Evolutionary conservation across 176 grass and related monocot species (phyloP).

Genomic region (Triticum monococcum): DNA sequence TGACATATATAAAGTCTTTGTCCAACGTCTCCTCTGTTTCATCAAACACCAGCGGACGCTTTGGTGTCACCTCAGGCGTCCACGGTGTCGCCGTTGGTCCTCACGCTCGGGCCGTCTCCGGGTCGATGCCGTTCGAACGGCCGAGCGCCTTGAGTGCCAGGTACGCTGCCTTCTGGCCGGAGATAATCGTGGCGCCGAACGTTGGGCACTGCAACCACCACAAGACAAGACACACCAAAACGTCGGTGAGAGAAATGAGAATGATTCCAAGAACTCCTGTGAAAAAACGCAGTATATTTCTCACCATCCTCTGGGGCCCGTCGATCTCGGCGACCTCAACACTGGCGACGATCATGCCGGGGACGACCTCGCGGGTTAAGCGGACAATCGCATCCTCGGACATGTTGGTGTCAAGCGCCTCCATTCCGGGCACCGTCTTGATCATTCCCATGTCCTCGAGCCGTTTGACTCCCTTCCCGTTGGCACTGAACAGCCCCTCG

Average conservation of each 20-base stretch:
- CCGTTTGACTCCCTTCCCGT: slow-evolving; percentile 59
- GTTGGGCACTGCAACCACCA: slow-evolving; percentile 66
- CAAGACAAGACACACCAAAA: background rate
- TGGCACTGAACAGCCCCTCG: slow-evolving; percentile 83
- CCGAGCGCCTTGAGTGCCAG: slow-evolving; percentile 82
- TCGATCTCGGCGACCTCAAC: slow-evolving; percentile 99
- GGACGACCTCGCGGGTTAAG: slow-evolving; percentile 84
- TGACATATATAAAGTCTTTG: background rate
- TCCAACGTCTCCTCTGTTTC: background rate
- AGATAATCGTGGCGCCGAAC: slow-evolving; percentile 98
- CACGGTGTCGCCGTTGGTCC: slow-evolving; percentile 47
- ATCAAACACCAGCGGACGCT: background rate
- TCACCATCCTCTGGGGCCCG: slow-evolving; percentile 85
- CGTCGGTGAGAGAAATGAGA: no score
- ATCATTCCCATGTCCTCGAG: slow-evolving; percentile 94
- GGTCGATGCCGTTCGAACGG: slow-evolving; percentile 76
- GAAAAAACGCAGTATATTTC: background rate
- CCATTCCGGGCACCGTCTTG: slow-evolving; percentile 74
- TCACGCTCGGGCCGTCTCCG: slow-evolving; percentile 61
- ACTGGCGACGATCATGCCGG: slow-evolving; percentile 88
- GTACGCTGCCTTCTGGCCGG: slow-evolving; percentile 95
- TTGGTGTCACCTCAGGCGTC: slow-evolving; percentile 19
- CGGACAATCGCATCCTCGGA: slow-evolving; percentile 83
- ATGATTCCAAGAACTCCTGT: background rate
- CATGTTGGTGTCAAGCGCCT: slow-evolving; percentile 80